These are phyloP conservation scores for Leccinum solheimii DNA, from an alignment of 1,284 basidiomycete species.

Conservation along the genomic window DNA sequence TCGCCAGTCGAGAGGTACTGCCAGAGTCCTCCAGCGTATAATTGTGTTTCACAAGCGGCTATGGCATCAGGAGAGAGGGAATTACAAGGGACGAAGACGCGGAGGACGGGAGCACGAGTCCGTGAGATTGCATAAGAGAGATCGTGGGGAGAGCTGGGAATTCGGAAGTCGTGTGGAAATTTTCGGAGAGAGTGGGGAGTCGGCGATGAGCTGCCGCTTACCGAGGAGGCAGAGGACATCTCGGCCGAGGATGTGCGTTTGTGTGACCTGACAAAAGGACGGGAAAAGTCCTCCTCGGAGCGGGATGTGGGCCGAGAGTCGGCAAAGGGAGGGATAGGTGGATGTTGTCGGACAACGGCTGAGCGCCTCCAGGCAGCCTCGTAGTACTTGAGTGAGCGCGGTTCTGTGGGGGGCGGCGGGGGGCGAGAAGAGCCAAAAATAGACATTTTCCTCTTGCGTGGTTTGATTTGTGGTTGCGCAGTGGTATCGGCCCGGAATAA, in stretches of 20 bases:
- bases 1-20: constrained; percentile 69
- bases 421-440: constrained; percentile 20
- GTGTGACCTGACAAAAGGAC: constrained; percentile 32
- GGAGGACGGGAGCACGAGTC: constrained; percentile 67
- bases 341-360: constrained; percentile 6
- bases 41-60: constrained; percentile 61
- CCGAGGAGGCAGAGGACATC: constrained; percentile 47
- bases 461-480: constrained; percentile 13
- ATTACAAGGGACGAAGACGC: constrained; percentile 71
- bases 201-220: constrained; percentile 29
- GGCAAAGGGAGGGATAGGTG: constrained; percentile 16
- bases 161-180: constrained; percentile 10
- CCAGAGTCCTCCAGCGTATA: constrained; percentile 65
- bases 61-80: constrained; percentile 51
- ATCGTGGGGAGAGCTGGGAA: constrained; percentile 54
- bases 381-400: constrained; percentile 52
- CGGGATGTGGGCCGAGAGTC: constrained; percentile 22
- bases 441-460: constrained; percentile 23
- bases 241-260: constrained; percentile 43
- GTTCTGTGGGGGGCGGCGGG: constrained; percentile 51
- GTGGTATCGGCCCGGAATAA: constrained; percentile 24
- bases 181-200: constrained; percentile 29
- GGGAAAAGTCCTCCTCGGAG: constrained; percentile 44
- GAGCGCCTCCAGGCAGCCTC: constrained; percentile 53
- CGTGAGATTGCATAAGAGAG: constrained; percentile 59